Evolutionary conservation across 179 eudicot species (phyloP), one percentile per base, ranked within the genome.

Genomic region (Amaranthus tricolor): DNA sequence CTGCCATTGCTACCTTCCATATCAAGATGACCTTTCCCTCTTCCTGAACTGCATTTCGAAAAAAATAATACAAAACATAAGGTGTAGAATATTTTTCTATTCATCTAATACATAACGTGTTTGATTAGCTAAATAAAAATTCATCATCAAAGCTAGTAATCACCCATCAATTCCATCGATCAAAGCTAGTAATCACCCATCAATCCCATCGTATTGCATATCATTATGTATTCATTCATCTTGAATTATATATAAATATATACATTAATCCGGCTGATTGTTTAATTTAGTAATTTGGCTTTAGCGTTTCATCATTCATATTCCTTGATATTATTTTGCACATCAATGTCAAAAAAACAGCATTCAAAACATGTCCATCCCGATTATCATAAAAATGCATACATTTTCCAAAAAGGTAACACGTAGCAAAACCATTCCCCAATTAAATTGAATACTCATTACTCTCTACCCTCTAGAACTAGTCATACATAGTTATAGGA

Each of bases 1-100:
- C 89, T 82, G 61, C 67, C 86, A 6, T 74, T 74, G 62, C 66
- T 77, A 45, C 83, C 87, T 76, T 74, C 83, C 81, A 57, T 76
- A 60, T 74, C 84, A 9, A 60, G 66, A 69, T 82, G 73, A 67
- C 87, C 86, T 74, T 82, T 84, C 71, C 86, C 91, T 62, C 86
- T 78, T 31, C 84, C 86, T 60, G 86, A 78, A 44, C 89, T 79
- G 71, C 77, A 67, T 56, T 48, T 31, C 9, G 2, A 10, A 50
- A 24, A 13, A 20, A 9, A 5, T 51, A 13, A 57, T 15, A 9
- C 3, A 31, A 24, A 45, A 51, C 55, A 77, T 54, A 40, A 51
- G 44, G 5, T 14, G 44, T 52, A 44, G 43, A 10, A 63, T 31
- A 31, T 31, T 31, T 31, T 31, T 31, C 40, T 31, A 31, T 31